phyloP scores from a whole-genome alignment of 805 yeast genomes.

The Starmera quercuum region DNA sequence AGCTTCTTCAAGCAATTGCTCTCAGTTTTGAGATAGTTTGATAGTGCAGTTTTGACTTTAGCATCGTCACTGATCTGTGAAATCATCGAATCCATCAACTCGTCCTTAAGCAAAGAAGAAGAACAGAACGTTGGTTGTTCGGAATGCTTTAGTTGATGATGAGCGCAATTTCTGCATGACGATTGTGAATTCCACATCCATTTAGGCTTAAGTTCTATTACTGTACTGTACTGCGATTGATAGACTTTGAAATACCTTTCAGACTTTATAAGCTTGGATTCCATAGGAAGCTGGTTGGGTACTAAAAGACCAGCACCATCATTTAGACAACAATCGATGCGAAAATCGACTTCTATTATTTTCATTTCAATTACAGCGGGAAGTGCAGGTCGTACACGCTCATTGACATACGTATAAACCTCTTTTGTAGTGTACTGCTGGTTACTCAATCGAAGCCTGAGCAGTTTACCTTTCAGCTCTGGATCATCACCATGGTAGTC shows the following conservation, averaged over 20 bases:
- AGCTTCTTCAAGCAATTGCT: slow-evolving; percentile 18
- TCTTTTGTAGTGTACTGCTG: slow-evolving; percentile 9
- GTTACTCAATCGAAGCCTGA: slow-evolving; percentile 22
- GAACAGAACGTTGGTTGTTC: slow-evolving; percentile 37
- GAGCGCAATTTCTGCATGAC: slow-evolving; percentile 51
- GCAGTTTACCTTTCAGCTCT: slow-evolving; percentile 22
- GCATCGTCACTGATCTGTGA: slow-evolving; percentile 2
- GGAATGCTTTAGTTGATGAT: slow-evolving; percentile 28
- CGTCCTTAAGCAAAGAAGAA: slow-evolving; percentile 24
- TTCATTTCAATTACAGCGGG: slow-evolving; percentile 20
- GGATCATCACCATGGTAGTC: slow-evolving; percentile 29
- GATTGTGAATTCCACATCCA: slow-evolving; percentile 36
- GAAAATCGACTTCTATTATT: slow-evolving; percentile 9
- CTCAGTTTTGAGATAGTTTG: slow-evolving; percentile 12
- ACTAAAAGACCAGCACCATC: slow-evolving; percentile 37
- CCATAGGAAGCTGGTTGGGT: slow-evolving; percentile 31
- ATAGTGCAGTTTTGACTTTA: slow-evolving; percentile 3
- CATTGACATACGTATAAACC: slow-evolving; percentile 10
- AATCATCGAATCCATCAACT: background rate
- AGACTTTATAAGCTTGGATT: slow-evolving; percentile 20
- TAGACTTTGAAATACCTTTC: slow-evolving; percentile 30
- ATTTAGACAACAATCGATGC: slow-evolving; percentile 10
- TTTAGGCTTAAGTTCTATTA: slow-evolving; percentile 53
- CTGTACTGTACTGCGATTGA: slow-evolving; percentile 11
- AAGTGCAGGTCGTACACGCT: slow-evolving; percentile 12